A percentile compares a stretch with the other conserved stretches of the same genome.
These are phyloP conservation scores for Brassica napus DNA, from an alignment of 345 rosid genomes.

Conservation along the genomic window Da-Ae NC_063451.1:47072001-47072500, in stretches of 20 bases:
- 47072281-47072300: not conserved
- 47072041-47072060: not conserved
- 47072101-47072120: not conserved
- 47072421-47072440: not conserved
- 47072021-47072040: not conserved
- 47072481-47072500: not conserved
- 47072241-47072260: not conserved
- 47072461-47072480: slow-evolving; percentile 21
- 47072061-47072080: not conserved
- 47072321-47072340: not conserved
- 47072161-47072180: not conserved
- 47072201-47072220: not conserved
- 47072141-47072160: not conserved
- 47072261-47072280: not conserved
- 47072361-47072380: not conserved
- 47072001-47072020: not conserved
- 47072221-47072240: not conserved
- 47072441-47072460: not conserved
- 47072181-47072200: not conserved
- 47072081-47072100: not conserved
- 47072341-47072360: not conserved
- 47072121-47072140: not conserved
- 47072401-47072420: not conserved
- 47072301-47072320: not conserved
- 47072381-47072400: not conserved